Evolutionary conservation across 1,139 yeast genomes (phyloP).

Genomic region (Zygosaccharomyces sapae): DNA sequence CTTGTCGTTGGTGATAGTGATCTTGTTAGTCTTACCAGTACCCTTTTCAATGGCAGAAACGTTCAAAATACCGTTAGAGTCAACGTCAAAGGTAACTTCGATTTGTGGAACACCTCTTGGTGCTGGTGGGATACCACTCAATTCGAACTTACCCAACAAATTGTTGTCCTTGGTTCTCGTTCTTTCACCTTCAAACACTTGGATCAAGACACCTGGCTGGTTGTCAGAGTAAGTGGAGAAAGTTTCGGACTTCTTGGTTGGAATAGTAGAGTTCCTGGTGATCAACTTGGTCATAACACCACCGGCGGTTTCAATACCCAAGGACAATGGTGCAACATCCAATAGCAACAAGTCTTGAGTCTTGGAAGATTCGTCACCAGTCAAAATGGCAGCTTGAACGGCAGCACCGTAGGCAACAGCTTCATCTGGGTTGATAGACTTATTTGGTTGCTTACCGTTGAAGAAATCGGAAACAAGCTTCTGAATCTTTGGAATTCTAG

Average conservation of each 20-base stretch:
- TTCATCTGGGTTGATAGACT: conserved; percentile 89
- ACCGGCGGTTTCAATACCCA: conserved; percentile 94
- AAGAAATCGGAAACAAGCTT: conserved; percentile 81
- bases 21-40: conserved; percentile 75
- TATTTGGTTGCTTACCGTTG: conserved; percentile 87
- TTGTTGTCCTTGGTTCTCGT: conserved; percentile 91
- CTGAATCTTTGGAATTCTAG: conserved; percentile 92
- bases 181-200: conserved; percentile 94
- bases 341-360: conserved; percentile 81
- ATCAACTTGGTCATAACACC: conserved; percentile 91
- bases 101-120: conserved; percentile 96
- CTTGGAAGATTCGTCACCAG: conserved; percentile 65
- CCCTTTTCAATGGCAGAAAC: conserved; percentile 93
- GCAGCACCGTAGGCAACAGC: conserved; percentile 99
- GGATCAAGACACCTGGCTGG: conserved; percentile 91
- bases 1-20: conserved; percentile 87
- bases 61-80: conserved; percentile 90
- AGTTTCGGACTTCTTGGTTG: conserved; percentile 87
- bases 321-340: conserved; percentile 84
- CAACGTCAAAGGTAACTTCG: conserved; percentile 88
- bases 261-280: conserved; percentile 88
- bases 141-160: conserved; percentile 88
- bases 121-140: conserved; percentile 90
- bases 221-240: conserved; percentile 91
- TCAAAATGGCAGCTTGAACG: conserved; percentile 91